Base-by-base conservation (phyloP, 805 yeast species). In the Hemisphaericaspora nanyangensis region DNA sequence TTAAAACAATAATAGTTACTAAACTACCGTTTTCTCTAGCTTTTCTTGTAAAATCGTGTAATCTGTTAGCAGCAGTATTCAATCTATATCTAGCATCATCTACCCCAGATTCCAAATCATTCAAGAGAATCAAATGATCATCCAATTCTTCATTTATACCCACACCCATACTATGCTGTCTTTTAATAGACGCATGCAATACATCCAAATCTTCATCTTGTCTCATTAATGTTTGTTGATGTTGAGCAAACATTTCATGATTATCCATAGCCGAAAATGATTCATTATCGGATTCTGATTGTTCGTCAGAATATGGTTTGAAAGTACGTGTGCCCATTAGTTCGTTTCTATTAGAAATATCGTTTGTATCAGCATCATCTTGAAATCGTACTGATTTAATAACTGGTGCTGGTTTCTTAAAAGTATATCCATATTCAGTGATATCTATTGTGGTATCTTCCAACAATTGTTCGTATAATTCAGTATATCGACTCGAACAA, bases 11-110 rank as follows among this genome's bases (percentile, higher is more conserved):
- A 13, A 69, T 69, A 1, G 74, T 69, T 11, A 61, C 60, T 48
- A 69, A 49, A 36, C 72, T 66, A 3, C 74, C 74, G 42, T 69
- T 69, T 39, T 69, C 74, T 28, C 54, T 55, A 7, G 59, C 60
- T 42, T 46, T 56, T n/a, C 55, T 39, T 27, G 68, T 47, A 44
- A 68, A 69, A 17, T 53, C 54, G 17, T 48, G 49, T 19, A 69
- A 48, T 17, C 63, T 49, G 35, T 49, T 45, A 11, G 55, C 50
- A 7, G 72, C 70, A 8, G 53, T 52, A 39, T 54, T 54, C n/a
- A 69, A 46, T 35, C 64, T 48, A 8, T 42, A 40, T n/a, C 50
- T 47, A 3, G 72, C 57, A 25, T 42, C 38, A 33, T 66, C 73
- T 7, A 67, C 70, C 1, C 74, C 74, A 29, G 47, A 52, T 42